Conservation (phyloP, 1,284 basidiomycete species). For the Laetiporus sulphureus region DNA sequence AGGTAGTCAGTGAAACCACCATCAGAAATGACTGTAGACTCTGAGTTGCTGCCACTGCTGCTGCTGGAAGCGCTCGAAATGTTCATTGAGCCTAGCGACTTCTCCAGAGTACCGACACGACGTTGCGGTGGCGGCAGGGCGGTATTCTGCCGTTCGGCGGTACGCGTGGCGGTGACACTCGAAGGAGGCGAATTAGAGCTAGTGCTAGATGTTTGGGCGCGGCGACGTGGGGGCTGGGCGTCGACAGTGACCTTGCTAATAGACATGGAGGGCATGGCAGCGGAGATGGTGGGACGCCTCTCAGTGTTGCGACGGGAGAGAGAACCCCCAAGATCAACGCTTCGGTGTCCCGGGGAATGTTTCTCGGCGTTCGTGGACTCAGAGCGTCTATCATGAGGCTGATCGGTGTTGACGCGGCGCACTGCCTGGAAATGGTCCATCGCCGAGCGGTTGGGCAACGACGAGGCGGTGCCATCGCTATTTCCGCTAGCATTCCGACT, state of each 20-base stretch:
- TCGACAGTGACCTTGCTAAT: conserved; percentile 19
- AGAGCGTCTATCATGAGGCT: conserved; percentile 40
- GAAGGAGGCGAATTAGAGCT: conserved; percentile 1
- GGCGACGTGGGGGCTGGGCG: conserved; percentile 23
- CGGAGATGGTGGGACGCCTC: conserved; percentile 43
- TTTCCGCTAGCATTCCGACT: conserved; percentile 31
- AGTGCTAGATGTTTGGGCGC: conserved; percentile 18
- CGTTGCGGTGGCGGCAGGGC: conserved; percentile 12
- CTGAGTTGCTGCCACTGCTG: conserved; percentile 53
- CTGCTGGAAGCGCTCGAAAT: conserved; percentile 40
- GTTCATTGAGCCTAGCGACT: conserved; percentile 33
- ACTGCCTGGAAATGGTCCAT: conserved; percentile 35
- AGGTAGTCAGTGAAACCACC: conserved; percentile 80
- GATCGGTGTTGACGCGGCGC: conserved; percentile 41
- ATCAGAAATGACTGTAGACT: conserved; percentile 72
- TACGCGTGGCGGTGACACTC: conserved; percentile 5
- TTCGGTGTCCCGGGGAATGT: conserved; percentile 54
- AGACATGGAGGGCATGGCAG: conserved; percentile 29
- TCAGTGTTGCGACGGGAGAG: conserved; percentile 38
- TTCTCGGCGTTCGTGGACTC: conserved; percentile 27
- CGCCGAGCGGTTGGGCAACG: conserved; percentile 29
- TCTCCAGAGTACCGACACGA: conserved; percentile 26
- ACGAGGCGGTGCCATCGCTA: conserved; percentile 27
- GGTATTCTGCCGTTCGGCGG: conserved; percentile 10
- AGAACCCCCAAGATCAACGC: conserved; percentile 45